These are phyloP conservation scores for Penicillium freii DNA, from an alignment of 2,329 filamentous ascomycete genomes.

Conservation along the genomic window DNA sequence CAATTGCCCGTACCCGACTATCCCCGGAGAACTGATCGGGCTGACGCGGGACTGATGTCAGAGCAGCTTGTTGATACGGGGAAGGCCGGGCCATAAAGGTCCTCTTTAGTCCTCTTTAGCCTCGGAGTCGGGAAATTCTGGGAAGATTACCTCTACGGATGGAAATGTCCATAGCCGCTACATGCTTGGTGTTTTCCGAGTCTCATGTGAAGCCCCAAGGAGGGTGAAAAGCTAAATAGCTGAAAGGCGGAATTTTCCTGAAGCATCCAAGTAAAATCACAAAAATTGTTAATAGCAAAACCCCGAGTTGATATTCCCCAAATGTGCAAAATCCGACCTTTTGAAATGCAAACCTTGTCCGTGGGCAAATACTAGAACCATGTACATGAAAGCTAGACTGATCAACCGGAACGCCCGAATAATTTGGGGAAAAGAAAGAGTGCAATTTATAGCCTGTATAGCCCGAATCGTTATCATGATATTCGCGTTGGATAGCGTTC, in stretches of 20 bases:
- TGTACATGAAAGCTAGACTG: constrained; percentile 17
- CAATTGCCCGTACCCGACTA: not conserved
- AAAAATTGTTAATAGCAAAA: not conserved
- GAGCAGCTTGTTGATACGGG: constrained; percentile 28
- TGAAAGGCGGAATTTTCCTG: not conserved
- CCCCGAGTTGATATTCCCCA: constrained; percentile 7
- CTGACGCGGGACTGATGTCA: constrained; percentile 46
- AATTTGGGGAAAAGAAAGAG: constrained; percentile 8
- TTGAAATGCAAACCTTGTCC: constrained; percentile 17
- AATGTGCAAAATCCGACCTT: constrained; percentile 13
- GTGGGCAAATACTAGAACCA: constrained; percentile 8
- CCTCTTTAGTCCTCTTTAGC: constrained; percentile 19
- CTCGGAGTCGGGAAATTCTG: constrained; percentile 29
- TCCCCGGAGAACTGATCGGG: constrained; percentile 36
- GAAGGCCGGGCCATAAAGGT: constrained; percentile 21
- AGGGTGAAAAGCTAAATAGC: not conserved
- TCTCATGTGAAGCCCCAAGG: constrained; percentile 1
- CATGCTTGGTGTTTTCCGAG: not conserved
- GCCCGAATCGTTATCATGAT: constrained; percentile 18
- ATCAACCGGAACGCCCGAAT: constrained; percentile 19
- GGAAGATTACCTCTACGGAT: constrained; percentile 25
- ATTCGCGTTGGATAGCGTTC: constrained; percentile 4
- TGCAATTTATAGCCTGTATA: constrained; percentile 12
- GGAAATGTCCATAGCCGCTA: constrained; percentile 23
- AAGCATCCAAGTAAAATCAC: constrained; percentile 7